These are phyloP conservation scores for Stellera chamaejasme DNA, from an alignment of 345 rosid species.

Conservation along the genomic window DNA sequence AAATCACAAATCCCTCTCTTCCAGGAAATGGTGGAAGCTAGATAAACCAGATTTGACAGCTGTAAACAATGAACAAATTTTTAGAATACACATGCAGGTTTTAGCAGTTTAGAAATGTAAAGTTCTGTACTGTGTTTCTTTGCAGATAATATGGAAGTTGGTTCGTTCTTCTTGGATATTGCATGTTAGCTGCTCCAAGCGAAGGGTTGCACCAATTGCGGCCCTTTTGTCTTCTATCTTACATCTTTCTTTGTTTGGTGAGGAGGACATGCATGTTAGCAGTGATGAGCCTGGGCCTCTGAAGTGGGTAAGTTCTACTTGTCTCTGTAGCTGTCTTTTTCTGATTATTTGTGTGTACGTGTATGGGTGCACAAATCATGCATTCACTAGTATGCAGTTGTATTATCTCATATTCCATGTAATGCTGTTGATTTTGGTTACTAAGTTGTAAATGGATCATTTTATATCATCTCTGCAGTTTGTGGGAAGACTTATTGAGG, in stretches of 20 bases:
- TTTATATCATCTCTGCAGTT: slow-evolving; percentile 40
- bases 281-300: slow-evolving; percentile 60
- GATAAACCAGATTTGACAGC: too few relatives aligned
- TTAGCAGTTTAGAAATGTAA: not conserved
- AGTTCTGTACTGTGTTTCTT: slow-evolving; percentile 7
- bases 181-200: slow-evolving; percentile 81
- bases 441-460: not conserved
- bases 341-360: not conserved
- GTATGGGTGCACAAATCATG: not conserved
- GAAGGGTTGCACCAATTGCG: slow-evolving; percentile 88
- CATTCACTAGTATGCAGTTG: not conserved
- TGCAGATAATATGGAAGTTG: slow-evolving; percentile 85
- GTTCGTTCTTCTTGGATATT: slow-evolving; percentile 86
- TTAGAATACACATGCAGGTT: too few relatives aligned
- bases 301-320: slow-evolving; percentile 66
- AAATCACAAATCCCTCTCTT: too few relatives aligned
- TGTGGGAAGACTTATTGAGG: slow-evolving; percentile 71
- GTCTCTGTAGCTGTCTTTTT: not conserved
- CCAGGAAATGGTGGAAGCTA: too few relatives aligned
- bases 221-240: slow-evolving; percentile 82
- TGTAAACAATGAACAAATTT: too few relatives aligned
- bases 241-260: slow-evolving; percentile 63
- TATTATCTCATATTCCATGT: not conserved
- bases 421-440: too few relatives aligned
- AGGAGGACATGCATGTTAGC: slow-evolving; percentile 56